phyloP scores from a whole-genome alignment of 192 early-diverging fungal species.

The Oehlia diaphana region DNA sequence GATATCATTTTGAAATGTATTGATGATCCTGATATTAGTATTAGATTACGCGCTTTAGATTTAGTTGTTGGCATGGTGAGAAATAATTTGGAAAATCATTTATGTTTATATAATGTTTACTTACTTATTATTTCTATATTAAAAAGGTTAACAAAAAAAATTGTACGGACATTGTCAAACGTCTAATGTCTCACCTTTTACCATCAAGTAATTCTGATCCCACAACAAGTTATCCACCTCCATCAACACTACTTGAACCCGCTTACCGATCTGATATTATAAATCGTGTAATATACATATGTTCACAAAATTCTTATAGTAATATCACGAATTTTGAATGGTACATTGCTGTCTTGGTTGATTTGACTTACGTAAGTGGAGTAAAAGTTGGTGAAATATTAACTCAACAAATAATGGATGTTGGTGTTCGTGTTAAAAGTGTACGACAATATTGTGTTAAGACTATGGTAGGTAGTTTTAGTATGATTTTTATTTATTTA shows the following conservation, averaged over 20 bases:
- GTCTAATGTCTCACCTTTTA: constrained; percentile 76
- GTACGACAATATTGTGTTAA: constrained; percentile 75
- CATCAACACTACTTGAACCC: constrained; percentile 54
- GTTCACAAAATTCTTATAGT: constrained; percentile 80
- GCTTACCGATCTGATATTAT: constrained; percentile 83
- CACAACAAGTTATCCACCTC: constrained; percentile 27
- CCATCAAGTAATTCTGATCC: constrained; percentile 49
- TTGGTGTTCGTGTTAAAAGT: constrained; percentile 84
- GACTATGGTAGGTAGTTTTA: constrained; percentile 57
- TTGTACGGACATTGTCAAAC: constrained; percentile 78
- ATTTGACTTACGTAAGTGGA: constrained; percentile 73
- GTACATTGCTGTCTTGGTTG: constrained; percentile 84
- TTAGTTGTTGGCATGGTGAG: constrained; percentile 80
- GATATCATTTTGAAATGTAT: constrained; percentile 85
- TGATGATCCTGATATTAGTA: constrained; percentile 90
- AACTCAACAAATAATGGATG: constrained; percentile 81
- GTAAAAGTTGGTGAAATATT: constrained; percentile 75
- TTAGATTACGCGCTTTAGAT: constrained; percentile 86
- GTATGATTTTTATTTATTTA: too few relatives aligned
- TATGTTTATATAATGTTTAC: neutral
- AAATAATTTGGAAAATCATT: neutral
- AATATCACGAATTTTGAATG: constrained; percentile 93
- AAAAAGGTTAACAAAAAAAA: constrained; percentile 72
- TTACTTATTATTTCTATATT: neutral
- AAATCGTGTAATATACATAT: constrained; percentile 77